Percentiles rank a stretch among this genome's conserved stretches.
Evolutionary conservation across 805 yeast species (phyloP).

Genomic region (Schwanniomyces occidentalis): DNA sequence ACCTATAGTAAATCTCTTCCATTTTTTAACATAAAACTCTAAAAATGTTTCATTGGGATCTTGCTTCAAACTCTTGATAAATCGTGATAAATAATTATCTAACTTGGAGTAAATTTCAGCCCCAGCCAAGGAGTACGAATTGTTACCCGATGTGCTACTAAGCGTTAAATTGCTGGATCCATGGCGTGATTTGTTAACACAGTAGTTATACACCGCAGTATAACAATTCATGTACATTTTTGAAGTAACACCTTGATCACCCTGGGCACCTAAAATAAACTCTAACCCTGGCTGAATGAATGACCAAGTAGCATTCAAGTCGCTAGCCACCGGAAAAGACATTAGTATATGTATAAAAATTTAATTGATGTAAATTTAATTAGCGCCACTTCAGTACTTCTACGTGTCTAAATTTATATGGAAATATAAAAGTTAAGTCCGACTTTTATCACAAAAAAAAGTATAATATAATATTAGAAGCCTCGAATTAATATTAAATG

Average conservation of each 20-base stretch:
- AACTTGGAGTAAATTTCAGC: slow-evolving; percentile 82
- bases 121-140: slow-evolving; percentile 66
- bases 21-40: slow-evolving; percentile 79
- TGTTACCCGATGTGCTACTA: slow-evolving; percentile 18
- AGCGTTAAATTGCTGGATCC: slow-evolving; percentile 12
- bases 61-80: slow-evolving; percentile 51
- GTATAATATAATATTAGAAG: no score
- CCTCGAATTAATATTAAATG: no score
- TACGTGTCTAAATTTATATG: no score
- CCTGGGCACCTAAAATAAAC: slow-evolving; percentile 68
- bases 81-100: slow-evolving; percentile 61
- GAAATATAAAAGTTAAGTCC: no score
- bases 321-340: slow-evolving; percentile 55
- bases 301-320: slow-evolving; percentile 70
- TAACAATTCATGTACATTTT: slow-evolving; percentile 85
- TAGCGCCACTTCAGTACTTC: no score
- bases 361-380: no score
- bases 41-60: slow-evolving; percentile 66
- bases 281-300: slow-evolving; percentile 76
- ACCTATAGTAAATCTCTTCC: slow-evolving; percentile 89
- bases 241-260: slow-evolving; percentile 62
- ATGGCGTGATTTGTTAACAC: slow-evolving; percentile 72
- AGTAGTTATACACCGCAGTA: slow-evolving; percentile 89
- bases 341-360: no score
- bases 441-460: no score